These are phyloP conservation scores for Venturiaceae sp. DNA, from an alignment of 2,329 filamentous ascomycete genomes.

Conservation along the genomic window DNA sequence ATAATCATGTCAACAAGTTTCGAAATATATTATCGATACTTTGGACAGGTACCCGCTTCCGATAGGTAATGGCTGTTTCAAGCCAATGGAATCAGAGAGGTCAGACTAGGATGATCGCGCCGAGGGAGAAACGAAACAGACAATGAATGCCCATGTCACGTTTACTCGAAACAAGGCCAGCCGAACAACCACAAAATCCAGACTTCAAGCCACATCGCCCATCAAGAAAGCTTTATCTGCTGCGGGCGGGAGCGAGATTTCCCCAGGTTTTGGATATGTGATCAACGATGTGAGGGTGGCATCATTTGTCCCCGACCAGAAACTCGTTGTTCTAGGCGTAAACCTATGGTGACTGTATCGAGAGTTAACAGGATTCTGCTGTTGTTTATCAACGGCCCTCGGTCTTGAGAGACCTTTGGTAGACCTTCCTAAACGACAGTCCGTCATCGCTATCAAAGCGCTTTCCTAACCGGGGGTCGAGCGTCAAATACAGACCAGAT, in stretches of 20 bases:
- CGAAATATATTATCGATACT: background rate
- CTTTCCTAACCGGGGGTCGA: background rate
- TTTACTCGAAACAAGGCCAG: background rate
- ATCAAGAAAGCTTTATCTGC: background rate
- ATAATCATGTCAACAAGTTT: background rate
- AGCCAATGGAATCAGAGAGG: background rate
- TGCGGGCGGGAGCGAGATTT: too few relatives aligned
- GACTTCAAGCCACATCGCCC: background rate
- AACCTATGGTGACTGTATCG: background rate
- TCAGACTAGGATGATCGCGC: background rate
- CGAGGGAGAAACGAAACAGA: background rate
- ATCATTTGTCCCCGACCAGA: background rate
- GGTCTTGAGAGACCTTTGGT: too few relatives aligned
- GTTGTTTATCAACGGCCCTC: too few relatives aligned
- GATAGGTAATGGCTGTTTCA: background rate
- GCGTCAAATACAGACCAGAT: background rate
- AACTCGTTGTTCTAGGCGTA: background rate
- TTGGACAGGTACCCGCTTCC: background rate
- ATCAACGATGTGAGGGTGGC: background rate
- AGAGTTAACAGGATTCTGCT: too few relatives aligned
- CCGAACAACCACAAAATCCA: background rate
- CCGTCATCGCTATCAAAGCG: background rate
- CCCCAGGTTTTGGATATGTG: background rate
- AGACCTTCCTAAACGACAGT: background rate
- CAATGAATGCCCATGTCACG: background rate